These are phyloP conservation scores for Apiosordaria backusii DNA, from an alignment of 495 filamentous ascomycete species.

Conservation along the genomic window DNA sequence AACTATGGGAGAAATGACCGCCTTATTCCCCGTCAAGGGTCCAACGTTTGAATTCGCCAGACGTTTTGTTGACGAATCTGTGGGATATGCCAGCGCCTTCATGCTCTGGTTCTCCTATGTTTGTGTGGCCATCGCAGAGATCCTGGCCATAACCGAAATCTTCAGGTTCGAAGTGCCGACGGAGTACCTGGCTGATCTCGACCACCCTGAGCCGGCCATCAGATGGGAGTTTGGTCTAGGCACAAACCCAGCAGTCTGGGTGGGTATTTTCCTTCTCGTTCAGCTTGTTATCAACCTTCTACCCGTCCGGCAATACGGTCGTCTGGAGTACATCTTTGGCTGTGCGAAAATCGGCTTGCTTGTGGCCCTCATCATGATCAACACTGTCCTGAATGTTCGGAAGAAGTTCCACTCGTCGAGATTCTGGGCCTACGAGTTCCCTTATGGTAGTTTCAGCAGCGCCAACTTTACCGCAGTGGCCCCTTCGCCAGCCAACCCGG, in stretches of 20 bases:
- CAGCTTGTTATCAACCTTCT: constrained; percentile 36
- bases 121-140: constrained; percentile 34
- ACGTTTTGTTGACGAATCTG: constrained; percentile 40
- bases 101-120: constrained; percentile 35
- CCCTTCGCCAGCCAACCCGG: constrained; percentile 2
- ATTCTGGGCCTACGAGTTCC: constrained; percentile 39
- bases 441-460: constrained; percentile 32
- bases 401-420: constrained; percentile 15
- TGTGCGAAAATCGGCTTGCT: constrained; percentile 42
- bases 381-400: constrained; percentile 28
- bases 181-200: constrained; percentile 27
- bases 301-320: constrained; percentile 37
- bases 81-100: constrained; percentile 41
- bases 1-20: constrained; percentile 43
- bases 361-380: constrained; percentile 38
- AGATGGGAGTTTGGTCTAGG: constrained; percentile 21
- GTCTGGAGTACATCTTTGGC: constrained; percentile 40
- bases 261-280: constrained; percentile 31
- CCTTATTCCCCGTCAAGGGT: constrained; percentile 42
- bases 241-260: constrained; percentile 36
- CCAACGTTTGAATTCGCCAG: constrained; percentile 41
- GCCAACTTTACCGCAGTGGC: constrained; percentile 25
- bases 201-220: constrained; percentile 37
- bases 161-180: constrained; percentile 36
- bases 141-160: constrained; percentile 36